A percentile compares a stretch with the other conserved stretches of the same genome.
phyloP scores from a whole-genome alignment of 2,329 filamentous ascomycete genomes.

The Diaporthe australafricana region DNA sequence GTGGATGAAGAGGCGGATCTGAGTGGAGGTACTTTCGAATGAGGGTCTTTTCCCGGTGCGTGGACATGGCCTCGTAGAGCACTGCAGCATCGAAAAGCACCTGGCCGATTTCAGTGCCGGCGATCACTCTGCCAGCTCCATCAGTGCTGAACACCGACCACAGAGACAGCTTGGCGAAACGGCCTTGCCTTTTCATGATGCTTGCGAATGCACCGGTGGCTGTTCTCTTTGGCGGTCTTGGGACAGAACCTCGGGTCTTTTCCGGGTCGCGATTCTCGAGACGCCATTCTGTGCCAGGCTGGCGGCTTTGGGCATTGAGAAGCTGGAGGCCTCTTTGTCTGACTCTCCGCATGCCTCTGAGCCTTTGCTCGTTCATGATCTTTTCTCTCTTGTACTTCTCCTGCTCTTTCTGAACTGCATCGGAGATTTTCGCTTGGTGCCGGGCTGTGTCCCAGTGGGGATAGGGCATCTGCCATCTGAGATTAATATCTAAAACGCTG shows the following conservation, averaged over 20 bases:
- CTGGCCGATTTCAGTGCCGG: slow-evolving; percentile 41
- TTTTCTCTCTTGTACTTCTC: slow-evolving; percentile 33
- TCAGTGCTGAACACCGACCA: slow-evolving; percentile 29
- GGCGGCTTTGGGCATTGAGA: slow-evolving; percentile 32
- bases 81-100: slow-evolving; percentile 48
- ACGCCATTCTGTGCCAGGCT: slow-evolving; percentile 33
- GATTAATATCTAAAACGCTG: background rate
- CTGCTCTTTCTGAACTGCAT: slow-evolving; percentile 32
- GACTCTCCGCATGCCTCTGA: slow-evolving; percentile 29
- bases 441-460: slow-evolving; percentile 54
- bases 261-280: slow-evolving; percentile 29
- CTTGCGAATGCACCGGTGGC: slow-evolving; percentile 34
- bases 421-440: slow-evolving; percentile 30
- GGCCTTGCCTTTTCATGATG: slow-evolving; percentile 37
- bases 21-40: slow-evolving; percentile 48
- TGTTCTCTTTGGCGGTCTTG: slow-evolving; percentile 11
- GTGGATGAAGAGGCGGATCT: slow-evolving; percentile 53
- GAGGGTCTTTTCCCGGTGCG: slow-evolving; percentile 49
- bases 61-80: slow-evolving; percentile 51
- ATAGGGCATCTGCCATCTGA: slow-evolving; percentile 50
- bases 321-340: slow-evolving; percentile 33
- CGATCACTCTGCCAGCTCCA: slow-evolving; percentile 27
- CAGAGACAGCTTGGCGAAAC: slow-evolving; percentile 10
- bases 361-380: slow-evolving; percentile 16
- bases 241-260: background rate